Base-by-base conservation (phyloP, 1,284 basidiomycete genomes). In the Cryptococcus hybrid region DNA sequence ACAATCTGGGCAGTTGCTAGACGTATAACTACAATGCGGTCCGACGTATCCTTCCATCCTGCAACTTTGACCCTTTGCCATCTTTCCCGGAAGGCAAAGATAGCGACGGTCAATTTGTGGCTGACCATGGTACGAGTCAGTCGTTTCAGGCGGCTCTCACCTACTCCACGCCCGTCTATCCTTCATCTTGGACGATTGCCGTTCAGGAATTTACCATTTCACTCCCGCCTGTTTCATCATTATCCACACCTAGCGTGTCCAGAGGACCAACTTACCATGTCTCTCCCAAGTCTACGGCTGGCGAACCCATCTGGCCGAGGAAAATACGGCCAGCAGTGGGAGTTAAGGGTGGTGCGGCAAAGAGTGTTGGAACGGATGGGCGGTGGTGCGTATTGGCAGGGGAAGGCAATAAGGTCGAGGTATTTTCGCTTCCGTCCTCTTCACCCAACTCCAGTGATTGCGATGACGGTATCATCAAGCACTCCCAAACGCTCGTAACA, bases 341-440 rank as follows among this genome's bases (percentile, higher is more conserved):
- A 24, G 76, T 78, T 5, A 70, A 67, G 34, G 71, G 70, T 3
- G 52, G 59, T 24, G 70, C 72, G 3, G 61, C 71, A 6, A 24
- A 35, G 12, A 74, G 73, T 6, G 68, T 78, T 1, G 75, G 70
- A 2, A 64, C 66, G 30, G 74, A 76, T 51, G 74, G 73, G 1
- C 60, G 71, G 15, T 78, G 76, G 73, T 71, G 69, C 52, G 74
- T 78, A 6, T 68, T 78, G 0, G 74, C 76, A 0, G 77, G 77
- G 24, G 67, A 64, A 12, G 77, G 74, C 46, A 71, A 71, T 51
- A 71, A 73, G 38, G 74, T 78, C 11, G 70, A 78, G 53, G 76
- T 78, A 1, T 78, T 71, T 52, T 67, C 74, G 1, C 56, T 78
- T 1, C 72, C 76, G 11, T 55, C 65, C 6, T 12, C 35, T 7